phyloP scores from a whole-genome alignment of 2,329 filamentous ascomycete species.

The Parasarocladium wereldwijsianum region DNA sequence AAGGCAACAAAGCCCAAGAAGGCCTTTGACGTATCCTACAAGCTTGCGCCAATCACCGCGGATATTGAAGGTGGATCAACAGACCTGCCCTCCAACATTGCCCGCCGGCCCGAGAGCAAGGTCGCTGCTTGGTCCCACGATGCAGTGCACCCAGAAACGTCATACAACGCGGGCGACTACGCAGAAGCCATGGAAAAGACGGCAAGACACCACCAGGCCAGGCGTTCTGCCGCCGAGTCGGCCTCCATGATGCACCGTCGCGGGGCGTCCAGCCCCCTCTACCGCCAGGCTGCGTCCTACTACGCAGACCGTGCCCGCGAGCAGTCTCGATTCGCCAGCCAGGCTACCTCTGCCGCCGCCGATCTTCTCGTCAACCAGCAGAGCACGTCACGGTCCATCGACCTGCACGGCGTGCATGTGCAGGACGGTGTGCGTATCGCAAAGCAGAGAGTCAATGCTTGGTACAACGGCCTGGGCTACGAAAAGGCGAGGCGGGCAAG shows the following conservation, averaged over 20 bases:
- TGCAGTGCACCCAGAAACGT: too few relatives aligned
- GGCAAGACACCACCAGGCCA: constrained; percentile 14
- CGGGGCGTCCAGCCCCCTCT: constrained; percentile 55
- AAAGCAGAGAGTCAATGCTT: constrained; percentile 46
- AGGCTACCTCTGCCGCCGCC: constrained; percentile 49
- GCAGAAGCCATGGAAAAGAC: constrained; percentile 14
- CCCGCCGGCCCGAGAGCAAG: constrained; percentile 4
- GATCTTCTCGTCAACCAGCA: constrained; percentile 55
- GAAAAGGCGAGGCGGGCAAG: constrained; percentile 34
- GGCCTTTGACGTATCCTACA: constrained; percentile 22
- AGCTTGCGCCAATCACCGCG: constrained; percentile 19
- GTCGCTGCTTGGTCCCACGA: too few relatives aligned
- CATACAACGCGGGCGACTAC: constrained; percentile 10
- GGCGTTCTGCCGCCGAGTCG: constrained; percentile 17
- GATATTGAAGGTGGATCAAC: constrained; percentile 12
- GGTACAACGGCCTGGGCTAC: constrained; percentile 67
- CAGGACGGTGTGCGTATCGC: constrained; percentile 70
- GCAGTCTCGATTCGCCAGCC: constrained; percentile 39
- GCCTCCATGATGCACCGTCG: constrained; percentile 27
- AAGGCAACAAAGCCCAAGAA: constrained; percentile 21
- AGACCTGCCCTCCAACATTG: constrained; percentile 6
- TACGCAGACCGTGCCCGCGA: constrained; percentile 60
- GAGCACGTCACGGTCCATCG: constrained; percentile 46
- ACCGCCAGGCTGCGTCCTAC: constrained; percentile 60
- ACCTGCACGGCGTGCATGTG: constrained; percentile 75